Evolutionary conservation across 1,139 yeast species (phyloP), one percentile per base, ranked within the genome.

Genomic region (Hansenula sp.): DNA sequence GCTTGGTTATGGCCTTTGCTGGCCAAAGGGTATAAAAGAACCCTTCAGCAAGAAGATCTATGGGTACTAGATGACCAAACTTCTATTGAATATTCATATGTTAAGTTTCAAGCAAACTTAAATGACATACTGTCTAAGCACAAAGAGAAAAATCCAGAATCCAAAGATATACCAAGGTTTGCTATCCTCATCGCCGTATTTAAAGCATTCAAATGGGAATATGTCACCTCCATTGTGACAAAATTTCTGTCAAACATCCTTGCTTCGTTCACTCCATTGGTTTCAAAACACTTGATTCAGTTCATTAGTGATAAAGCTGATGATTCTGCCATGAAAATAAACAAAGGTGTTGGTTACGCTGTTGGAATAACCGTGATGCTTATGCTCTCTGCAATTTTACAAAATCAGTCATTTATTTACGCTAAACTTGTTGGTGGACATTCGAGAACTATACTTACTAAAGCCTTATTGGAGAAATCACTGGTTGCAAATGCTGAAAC

Each of bases 381-480:
- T 50, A 51, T 74, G 28, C 38, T 71, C 9, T 58, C 68, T 33
- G 78, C 82, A 41, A 47, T 82, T 15, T 58, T 71, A n/a, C 65
- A 74, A 45, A 80, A 82, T 57, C 85, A 82, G 51, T 77, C 72
- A 54, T 79, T 83, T 58, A 77, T 80, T 52, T 66, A 70, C 31
- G 68, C 86, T n/a, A 75, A 74, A 65, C 58, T 77, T 53, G 72
- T 81, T 28, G 94, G 93, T 45, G 84, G 81, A 16, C 79, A 79
- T 57, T 75, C 75, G 12, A 77, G 83, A 57, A 77, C 87, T 0
- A 74, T 83, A 1, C 61, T 86, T 37, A 80, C 83, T 5, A 81
- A 81, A 50, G 80, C 84, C 2, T 65, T 86, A 13, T 66, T 85
- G 47, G 75, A 76, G 47, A 87, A 88, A 60, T 73, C 89, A 24